Percentiles rank a stretch among this genome's conserved stretches.
These are phyloP conservation scores for Centella asiatica DNA, from an alignment of 129 eudicot species.

Conservation along the genomic window DNA sequence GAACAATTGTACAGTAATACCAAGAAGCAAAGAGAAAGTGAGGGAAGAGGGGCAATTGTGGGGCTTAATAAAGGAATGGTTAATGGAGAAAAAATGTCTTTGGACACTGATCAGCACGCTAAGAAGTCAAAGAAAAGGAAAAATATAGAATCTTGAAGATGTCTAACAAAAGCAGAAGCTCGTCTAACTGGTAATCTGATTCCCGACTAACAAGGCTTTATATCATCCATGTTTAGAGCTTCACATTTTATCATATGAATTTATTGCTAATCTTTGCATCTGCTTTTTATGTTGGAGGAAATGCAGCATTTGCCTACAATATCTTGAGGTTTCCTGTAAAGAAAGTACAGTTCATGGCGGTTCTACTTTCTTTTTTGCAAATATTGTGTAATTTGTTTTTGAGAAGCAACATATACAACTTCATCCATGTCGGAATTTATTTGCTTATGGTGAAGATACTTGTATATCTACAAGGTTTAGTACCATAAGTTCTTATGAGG, in stretches of 20 bases:
- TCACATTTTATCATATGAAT: neutral
- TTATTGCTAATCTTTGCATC: neutral
- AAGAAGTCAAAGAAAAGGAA: slow-evolving; percentile 40
- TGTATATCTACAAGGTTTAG: too few species aligned
- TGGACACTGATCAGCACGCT: slow-evolving; percentile 11
- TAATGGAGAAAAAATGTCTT: slow-evolving; percentile 16
- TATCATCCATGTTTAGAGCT: neutral
- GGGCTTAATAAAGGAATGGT: slow-evolving; percentile 12
- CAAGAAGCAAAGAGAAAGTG: slow-evolving; percentile 35
- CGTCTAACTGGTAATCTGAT: neutral
- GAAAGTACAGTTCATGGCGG: too few species aligned
- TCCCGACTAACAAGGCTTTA: neutral
- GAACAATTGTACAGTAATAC: slow-evolving; percentile 23
- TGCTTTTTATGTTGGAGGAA: too few species aligned
- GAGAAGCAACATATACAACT: too few species aligned
- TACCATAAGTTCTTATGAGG: too few species aligned
- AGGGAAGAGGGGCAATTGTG: slow-evolving; percentile 10
- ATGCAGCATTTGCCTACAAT: too few species aligned
- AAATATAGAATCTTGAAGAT: slow-evolving; percentile 12
- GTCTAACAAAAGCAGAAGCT: neutral
- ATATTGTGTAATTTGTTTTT: too few species aligned
- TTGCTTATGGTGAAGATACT: too few species aligned
- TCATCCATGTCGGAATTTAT: too few species aligned
- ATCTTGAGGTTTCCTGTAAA: too few species aligned
- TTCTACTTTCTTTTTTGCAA: too few species aligned